phyloP scores from a whole-genome alignment of 257 asterid genomes.

The Datura wrightii region DNA sequence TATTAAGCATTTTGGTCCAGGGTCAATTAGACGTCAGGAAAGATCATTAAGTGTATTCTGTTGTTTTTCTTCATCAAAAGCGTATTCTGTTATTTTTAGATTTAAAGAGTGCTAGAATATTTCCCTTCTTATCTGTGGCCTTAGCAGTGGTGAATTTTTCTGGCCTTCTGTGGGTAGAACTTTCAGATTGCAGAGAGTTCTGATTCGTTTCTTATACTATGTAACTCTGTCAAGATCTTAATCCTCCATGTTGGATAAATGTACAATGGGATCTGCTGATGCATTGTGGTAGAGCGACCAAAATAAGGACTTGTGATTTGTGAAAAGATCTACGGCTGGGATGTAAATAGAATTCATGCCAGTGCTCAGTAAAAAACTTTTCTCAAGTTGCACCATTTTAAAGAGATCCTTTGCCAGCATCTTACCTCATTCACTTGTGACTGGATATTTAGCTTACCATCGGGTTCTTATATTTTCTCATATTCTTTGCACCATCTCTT shows the following conservation, averaged over 20 bases:
- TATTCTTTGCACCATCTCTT: conserved; percentile 11
- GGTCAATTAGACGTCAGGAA: background rate
- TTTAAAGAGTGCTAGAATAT: background rate
- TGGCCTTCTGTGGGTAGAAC: background rate
- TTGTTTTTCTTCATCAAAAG: background rate
- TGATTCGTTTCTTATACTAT: background rate
- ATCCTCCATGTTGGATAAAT: background rate
- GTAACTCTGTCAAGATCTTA: background rate
- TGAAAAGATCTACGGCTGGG: background rate
- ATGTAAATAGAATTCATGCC: background rate
- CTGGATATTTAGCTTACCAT: background rate
- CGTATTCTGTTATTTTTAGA: background rate
- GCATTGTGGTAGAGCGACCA: background rate
- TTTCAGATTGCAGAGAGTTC: conserved; percentile 10
- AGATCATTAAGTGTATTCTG: background rate
- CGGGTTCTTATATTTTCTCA: background rate
- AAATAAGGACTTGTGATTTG: background rate
- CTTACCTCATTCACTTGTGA: conserved; percentile 24
- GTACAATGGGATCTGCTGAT: conserved; percentile 17
- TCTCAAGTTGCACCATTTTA: background rate
- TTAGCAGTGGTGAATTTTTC: background rate
- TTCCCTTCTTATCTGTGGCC: conserved; percentile 11
- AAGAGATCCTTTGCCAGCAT: background rate
- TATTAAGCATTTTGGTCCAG: background rate
- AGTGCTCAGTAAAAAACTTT: background rate